Evolutionary conservation across 176 grass and related monocot species (phyloP), one percentile per base, ranked within the genome.

Genomic region (Pharus latifolius): DNA sequence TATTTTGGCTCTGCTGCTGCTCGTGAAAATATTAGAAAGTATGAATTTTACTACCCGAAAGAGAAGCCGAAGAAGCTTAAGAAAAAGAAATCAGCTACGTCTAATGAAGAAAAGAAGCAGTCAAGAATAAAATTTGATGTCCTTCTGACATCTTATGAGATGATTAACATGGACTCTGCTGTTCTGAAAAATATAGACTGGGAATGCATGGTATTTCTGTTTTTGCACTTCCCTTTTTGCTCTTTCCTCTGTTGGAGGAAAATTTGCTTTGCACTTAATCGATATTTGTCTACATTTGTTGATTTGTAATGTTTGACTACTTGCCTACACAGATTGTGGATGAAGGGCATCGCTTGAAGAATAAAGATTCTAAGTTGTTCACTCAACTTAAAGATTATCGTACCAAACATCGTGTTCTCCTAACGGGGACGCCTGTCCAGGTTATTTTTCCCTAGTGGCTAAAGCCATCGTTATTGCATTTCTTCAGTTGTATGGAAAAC

Each of bases 281-380:
- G 9, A 20, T 55, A 66, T 26, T 72, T 64, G 38, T 65, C 49
- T 32, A 15, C 0, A 31, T 69, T 68, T 60, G 25, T 41, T 75
- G 24, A 59, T 74, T 64, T 67, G 25, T 80, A 30, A 50, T 33
- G 37, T 37, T 54, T 35, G 28, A 40, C 6, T 60, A 60, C 26
- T 60, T 60, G 6, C 34, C 27, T 29, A 77, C 43, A 22, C 47
- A 99, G 96, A 59, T 99, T 84, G 96, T 99, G 62, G 96, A 99
- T 82, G 96, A 99, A 76, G 96, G 96, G 25, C 96, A 99, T 75
- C 83, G 96, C 37, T 76, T 99, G 73, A 99, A 99, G 65, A 99
- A 99, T 30, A 99, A 99, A 88, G 96, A 99, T 74, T 99, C 96
- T 6, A 99, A 99, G 73, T 79, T 99, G 73, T 99, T 95, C 45